A percentile compares a stretch with the other conserved stretches of the same genome.
These are phyloP conservation scores for Lenzites betulinus DNA, from an alignment of 768 basidiomycete genomes.

Conservation along the genomic window DNA sequence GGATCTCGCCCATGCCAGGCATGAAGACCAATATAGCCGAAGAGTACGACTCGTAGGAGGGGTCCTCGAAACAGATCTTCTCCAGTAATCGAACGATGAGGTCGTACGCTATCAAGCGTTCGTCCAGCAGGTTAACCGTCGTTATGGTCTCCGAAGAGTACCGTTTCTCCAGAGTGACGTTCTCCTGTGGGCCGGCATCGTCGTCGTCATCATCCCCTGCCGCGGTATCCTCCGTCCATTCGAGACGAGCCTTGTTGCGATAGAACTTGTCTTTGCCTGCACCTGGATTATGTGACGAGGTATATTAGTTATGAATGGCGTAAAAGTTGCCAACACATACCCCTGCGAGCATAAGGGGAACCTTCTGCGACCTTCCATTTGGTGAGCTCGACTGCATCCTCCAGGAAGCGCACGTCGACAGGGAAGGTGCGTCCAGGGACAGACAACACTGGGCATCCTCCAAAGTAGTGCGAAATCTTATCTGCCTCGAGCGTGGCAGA, in stretches of 20 bases:
- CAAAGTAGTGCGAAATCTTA: conserved; percentile 87
- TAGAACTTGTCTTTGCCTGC: conserved; percentile 66
- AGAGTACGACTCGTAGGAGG: conserved; percentile 56
- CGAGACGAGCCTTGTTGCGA: conserved; percentile 58
- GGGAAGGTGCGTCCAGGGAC: conserved; percentile 96
- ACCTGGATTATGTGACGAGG: background rate
- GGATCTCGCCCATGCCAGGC: conserved; percentile 93
- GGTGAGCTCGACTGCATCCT: conserved; percentile 87
- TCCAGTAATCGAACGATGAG: conserved; percentile 85
- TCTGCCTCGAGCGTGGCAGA: conserved; percentile 93
- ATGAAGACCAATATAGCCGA: conserved; percentile 88
- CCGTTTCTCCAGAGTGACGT: conserved; percentile 68
- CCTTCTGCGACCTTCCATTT: conserved; percentile 76
- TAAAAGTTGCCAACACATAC: conserved; percentile 42
- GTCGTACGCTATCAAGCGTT: conserved; percentile 88
- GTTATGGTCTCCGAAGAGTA: conserved; percentile 74
- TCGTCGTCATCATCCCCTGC: conserved; percentile 70
- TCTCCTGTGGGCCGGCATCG: conserved; percentile 43
- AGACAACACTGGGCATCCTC: conserved; percentile 78
- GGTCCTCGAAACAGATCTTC: conserved; percentile 73
- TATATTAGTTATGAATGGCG: background rate
- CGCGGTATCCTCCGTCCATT: conserved; percentile 79
- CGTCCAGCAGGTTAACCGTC: conserved; percentile 85
- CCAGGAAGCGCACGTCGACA: conserved; percentile 81
- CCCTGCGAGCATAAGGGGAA: conserved; percentile 77